Evolutionary conservation across 257 asterid species (phyloP), one percentile per base, ranked within the genome.

Genomic region (Eustoma russellianum): DNA sequence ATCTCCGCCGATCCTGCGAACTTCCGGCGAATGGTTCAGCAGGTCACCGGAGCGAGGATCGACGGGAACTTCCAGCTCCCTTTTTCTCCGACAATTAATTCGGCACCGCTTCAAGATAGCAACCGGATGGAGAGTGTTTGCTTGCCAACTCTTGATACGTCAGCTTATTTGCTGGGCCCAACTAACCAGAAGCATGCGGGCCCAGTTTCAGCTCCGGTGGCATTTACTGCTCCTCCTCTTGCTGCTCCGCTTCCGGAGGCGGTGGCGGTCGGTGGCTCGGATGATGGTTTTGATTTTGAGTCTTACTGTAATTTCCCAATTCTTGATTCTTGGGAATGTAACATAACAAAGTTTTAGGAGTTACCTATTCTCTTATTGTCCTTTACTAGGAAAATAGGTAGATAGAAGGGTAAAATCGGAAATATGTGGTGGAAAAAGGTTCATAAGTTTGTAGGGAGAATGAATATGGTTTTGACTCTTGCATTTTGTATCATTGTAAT

Each of bases 21-120:
- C 53, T 90, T 90, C 74, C 62, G 96, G 58, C 85, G 75, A 81
- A 83, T 90, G 94, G 98, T 90, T 70, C 98, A 90, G 83, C 82
- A 90, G 73, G 93, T 90, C 48, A 90, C 96, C 2, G 98, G 98
- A 1, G 78, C 72, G 47, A 73, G 77, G 12, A 59, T 83, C 63
- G 47, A 64, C 17, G 84, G 83, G 10, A 64, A 46, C 59, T 79
- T 64, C 0, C 75, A 61, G 63, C 35, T 72, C 24, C 57, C 75
- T 48, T 52, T 50, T 41, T 55, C 71, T 15, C 62, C 75, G 30
- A 51, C 79, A 55, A n/a, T 79, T 40, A 85, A 74, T 60, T 92
- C 87, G 9, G 89, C 85, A 71, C 90, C 89, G 1, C 75, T 73
- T 14, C 74, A 82, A 51, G 33, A 54, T 19, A 30, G 50, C 35